Conservation (phyloP, 2,329 filamentous ascomycete genomes). For the Fusarium beomiforme region DNA sequence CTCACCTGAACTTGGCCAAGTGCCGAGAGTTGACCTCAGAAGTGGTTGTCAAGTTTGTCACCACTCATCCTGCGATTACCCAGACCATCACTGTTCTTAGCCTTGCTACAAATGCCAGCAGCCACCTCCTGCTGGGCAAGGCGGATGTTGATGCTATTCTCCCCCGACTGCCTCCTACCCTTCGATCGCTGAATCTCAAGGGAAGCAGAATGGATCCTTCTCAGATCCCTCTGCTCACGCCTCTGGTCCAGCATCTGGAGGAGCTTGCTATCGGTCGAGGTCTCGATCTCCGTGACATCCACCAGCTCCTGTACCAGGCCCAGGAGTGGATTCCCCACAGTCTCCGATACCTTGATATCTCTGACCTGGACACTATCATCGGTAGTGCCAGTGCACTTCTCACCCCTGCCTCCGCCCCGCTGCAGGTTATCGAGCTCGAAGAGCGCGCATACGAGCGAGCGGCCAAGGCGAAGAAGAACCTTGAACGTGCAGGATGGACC, state of each 20-base stretch:
- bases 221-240: conserved; percentile 71
- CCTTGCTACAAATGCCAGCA: conserved; percentile 76
- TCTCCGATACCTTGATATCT: conserved; percentile 81
- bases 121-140: conserved; percentile 75
- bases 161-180: conserved; percentile 70
- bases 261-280: conserved; percentile 79
- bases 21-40: conserved; percentile 75
- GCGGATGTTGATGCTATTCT: conserved; percentile 73
- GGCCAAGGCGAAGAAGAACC: conserved; percentile 69
- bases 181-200: conserved; percentile 79
- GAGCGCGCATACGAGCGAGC: conserved; percentile 74
- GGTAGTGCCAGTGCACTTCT: conserved; percentile 70
- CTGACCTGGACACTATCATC: conserved; percentile 67
- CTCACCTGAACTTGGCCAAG: conserved; percentile 81
- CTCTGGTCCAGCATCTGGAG: conserved; percentile 75
- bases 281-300: conserved; percentile 72
- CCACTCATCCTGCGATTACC: conserved; percentile 74
- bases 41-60: conserved; percentile 75
- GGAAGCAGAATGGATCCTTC: conserved; percentile 74
- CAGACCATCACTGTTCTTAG: conserved; percentile 76
- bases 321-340: conserved; percentile 61
- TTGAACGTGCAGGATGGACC: conserved; percentile 73
- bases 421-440: conserved; percentile 80
- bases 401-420: conserved; percentile 68
- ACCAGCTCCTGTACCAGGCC: conserved; percentile 68